Base-by-base conservation (phyloP, 768 basidiomycete genomes). In the Lyophyllum atratum region DNA sequence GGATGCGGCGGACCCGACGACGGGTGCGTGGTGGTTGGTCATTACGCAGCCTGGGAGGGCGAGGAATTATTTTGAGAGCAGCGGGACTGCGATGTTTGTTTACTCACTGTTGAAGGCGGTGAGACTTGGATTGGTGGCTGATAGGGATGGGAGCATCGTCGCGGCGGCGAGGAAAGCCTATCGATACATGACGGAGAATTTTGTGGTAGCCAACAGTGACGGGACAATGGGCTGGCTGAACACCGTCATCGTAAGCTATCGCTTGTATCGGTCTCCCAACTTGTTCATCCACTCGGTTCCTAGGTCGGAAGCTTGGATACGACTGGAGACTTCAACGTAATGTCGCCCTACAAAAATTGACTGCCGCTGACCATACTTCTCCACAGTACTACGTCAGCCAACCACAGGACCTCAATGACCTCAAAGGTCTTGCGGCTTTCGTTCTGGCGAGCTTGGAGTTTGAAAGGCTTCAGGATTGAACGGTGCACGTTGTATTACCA, bases 11-110 rank as follows among this genome's bases (percentile, higher is more conserved):
- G 77, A 80, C 53, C 66, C 70, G 4, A 53, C 49, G 2, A 69
- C 67, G 12, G 79, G 78, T 19, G 79, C 70, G 15, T 82, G 80
- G 78, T 81, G 80, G 80, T 71, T 80, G 26, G 79, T 82, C n/a
- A 69, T 80, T 25, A 78, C 75, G 10, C 75, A 81, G 60, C 78
- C 80, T 15, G 78, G 77, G 24, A 63, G 79, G 19, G 62, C 66
- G 25, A 68, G 68, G 34, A 82, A 82, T 58, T 81, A 81, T 59
- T 79, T 81, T 54, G 80, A 82, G 69, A 79, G 77, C 66, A 78
- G 76, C 56, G 80, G 73, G 0, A 61, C 70, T 11, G 68, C 73
- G 43, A 81, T 81, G 80, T 80, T 74, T 54, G 75, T 80, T 3
- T 82, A 81, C 61, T 56, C 78, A 0, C 60, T 81, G 42, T 56